Conservation (phyloP, 75 land plant genomes). For the Pinus albicaulis region DNA sequence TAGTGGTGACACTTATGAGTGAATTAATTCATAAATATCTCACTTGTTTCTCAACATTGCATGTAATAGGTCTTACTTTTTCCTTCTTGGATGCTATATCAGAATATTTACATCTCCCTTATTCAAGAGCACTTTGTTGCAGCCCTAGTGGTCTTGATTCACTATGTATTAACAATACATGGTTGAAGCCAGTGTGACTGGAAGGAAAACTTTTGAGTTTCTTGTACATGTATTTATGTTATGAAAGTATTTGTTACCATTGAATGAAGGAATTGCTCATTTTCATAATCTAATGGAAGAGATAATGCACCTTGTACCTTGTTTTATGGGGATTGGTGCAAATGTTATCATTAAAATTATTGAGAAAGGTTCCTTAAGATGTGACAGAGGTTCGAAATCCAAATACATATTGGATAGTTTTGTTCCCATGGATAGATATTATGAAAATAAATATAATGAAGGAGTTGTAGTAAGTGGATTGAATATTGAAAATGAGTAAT, state of each 20-base stretch:
- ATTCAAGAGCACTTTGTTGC: constrained; percentile 68
- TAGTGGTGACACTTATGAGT: constrained; percentile 95
- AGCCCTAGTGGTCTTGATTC: constrained; percentile 73
- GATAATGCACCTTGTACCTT: constrained; percentile 67
- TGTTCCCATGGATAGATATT: constrained; percentile 78
- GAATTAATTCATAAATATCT: constrained; percentile 89
- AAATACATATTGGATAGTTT: constrained; percentile 22
- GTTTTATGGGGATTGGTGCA: constrained; percentile 55
- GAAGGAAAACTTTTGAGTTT: constrained; percentile 43
- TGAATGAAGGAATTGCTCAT: constrained; percentile 71
- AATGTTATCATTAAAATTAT: constrained; percentile 67
- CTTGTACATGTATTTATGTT: constrained; percentile 54
- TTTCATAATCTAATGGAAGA: constrained; percentile 70
- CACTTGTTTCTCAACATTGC: constrained; percentile 56
- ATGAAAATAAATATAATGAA: constrained; percentile 36
- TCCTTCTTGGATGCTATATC: constrained; percentile 63
- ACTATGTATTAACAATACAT: constrained; percentile 63
- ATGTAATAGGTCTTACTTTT: constrained; percentile 62
- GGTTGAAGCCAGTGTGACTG: constrained; percentile 64
- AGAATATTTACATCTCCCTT: constrained; percentile 45
- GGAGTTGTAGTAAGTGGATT: constrained; percentile 19
- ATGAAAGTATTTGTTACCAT: constrained; percentile 51
- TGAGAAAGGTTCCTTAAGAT: constrained; percentile 40
- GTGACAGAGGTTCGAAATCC: constrained; percentile 27
- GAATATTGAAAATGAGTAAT: constrained; percentile 30